Evolutionary conservation across 164 flowering plant species (phyloP), one percentile per base, ranked within the genome.

Genomic region (Piper betle): DNA sequence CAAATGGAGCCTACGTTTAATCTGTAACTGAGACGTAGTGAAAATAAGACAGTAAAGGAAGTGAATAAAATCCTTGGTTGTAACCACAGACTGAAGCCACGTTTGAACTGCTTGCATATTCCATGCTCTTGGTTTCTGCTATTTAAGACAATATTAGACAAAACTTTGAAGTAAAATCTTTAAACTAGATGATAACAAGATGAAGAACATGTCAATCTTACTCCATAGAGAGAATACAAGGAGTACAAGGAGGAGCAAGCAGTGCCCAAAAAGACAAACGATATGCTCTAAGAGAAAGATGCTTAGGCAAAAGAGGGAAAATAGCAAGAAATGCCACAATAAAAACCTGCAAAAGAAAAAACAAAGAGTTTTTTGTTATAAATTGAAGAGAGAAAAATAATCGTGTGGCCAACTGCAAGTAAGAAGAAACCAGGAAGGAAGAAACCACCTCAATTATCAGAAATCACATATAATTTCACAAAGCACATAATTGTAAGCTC

Each of bases 101-200:
- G 78, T 74, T 83, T 91, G 97, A 68, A 86, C 65, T 37, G 83
- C 96, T 69, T 83, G 99, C 78, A 91, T 56, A 72, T 82, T 91
- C 97, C 90, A 91, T 38, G 96, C 94, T 72, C 97, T 83, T 16
- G 99, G 99, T 74, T 72, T 87, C 99, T 94, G 82, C 33, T n/a
- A 55, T 37, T 43, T 18, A 64, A 25, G 33, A 17, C 33, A 2
- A 10, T 12, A 4, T 17, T 20, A 54, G 18, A 25, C 57, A 18
- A 10, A 25, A 46, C 10, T 5, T 46, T 46, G 15, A 6, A 46
- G 10, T 8, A 10, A 46, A 12, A 10, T 5, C 15, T 46, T 46
- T 15, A 46, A 46, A 33, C 19, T 56, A 62, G 37, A 57, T 33
- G 60, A 11, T 13, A 39, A 53, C 42, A 16, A 9, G 55, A 55